phyloP scores from a whole-genome alignment of 768 basidiomycete species.

The Suillus plorans region DNA sequence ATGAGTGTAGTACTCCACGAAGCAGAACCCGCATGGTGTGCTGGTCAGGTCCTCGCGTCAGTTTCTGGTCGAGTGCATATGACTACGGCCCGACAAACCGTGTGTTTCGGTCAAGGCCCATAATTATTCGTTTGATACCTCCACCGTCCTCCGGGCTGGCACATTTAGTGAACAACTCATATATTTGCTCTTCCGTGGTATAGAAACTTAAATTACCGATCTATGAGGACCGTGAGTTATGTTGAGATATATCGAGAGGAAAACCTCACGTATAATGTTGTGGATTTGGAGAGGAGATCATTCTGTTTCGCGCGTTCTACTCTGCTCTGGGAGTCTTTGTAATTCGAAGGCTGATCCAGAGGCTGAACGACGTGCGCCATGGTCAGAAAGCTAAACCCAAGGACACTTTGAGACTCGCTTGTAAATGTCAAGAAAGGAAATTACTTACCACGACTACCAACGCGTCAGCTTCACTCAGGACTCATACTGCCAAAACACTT shows the following conservation, averaged over 20 bases:
- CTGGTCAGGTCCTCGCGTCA: constrained; percentile 36
- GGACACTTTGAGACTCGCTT: not conserved
- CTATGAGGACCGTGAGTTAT: constrained; percentile 37
- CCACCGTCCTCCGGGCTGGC: constrained; percentile 83
- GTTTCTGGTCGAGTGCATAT: constrained; percentile 1
- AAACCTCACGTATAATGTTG: constrained; percentile 83
- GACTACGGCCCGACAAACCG: constrained; percentile 46
- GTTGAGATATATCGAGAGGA: constrained; percentile 16
- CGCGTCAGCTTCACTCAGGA: constrained; percentile 24
- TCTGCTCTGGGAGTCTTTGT: constrained; percentile 89
- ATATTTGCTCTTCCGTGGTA: constrained; percentile 96
- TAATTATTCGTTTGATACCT: constrained; percentile 91
- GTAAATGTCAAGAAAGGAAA: constrained; percentile 22
- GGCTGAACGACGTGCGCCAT: constrained; percentile 86
- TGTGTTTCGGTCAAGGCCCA: constrained; percentile 90
- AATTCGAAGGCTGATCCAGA: constrained; percentile 94
- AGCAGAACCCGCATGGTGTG: constrained; percentile 94
- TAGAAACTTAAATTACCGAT: constrained; percentile 93
- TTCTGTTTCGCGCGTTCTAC: constrained; percentile 78
- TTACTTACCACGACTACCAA: constrained; percentile 30
- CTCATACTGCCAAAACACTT: constrained; percentile 11
- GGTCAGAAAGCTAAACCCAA: constrained; percentile 15
- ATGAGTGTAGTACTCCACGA: constrained; percentile 95
- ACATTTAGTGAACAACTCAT: constrained; percentile 90
- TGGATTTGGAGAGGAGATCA: constrained; percentile 78